Evolutionary conservation across 2,329 filamentous ascomycete species (phyloP).

Genomic region (Hypoxylon sp.): DNA sequence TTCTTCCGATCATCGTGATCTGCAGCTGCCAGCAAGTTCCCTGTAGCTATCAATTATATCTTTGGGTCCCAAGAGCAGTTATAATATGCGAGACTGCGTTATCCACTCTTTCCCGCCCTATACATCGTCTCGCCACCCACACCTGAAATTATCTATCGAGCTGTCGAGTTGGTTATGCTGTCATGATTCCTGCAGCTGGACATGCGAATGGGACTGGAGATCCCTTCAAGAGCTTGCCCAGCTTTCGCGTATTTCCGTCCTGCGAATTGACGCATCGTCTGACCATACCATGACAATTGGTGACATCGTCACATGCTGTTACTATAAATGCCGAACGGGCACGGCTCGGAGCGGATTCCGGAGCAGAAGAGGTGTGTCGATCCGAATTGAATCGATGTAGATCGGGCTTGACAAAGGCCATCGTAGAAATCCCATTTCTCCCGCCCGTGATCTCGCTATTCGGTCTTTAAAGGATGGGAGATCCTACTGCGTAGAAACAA

Average conservation of each 20-base stretch:
- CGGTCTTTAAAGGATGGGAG: constrained; percentile 13
- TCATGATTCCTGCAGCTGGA: neutral
- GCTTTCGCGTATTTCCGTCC: neutral
- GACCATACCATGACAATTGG: neutral
- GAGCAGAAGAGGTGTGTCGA: neutral
- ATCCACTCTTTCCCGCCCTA: neutral
- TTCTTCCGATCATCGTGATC: neutral
- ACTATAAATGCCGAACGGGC: constrained; percentile 11
- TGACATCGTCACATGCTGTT: constrained; percentile 1
- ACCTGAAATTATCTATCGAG: neutral
- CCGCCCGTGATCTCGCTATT: constrained; percentile 8
- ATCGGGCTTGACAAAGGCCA: neutral
- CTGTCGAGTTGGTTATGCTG: neutral
- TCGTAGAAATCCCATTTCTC: constrained; percentile 3
- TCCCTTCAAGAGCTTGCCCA: neutral
- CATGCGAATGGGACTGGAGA: neutral
- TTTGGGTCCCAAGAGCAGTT: neutral
- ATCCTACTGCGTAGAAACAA: neutral
- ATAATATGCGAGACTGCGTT: neutral
- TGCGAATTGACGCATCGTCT: neutral
- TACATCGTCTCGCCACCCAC: neutral
- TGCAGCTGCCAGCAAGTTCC: constrained; percentile 3
- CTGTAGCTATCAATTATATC: neutral
- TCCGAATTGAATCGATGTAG: constrained; percentile 4
- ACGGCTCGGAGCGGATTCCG: constrained; percentile 1